Base-by-base conservation (phyloP, 164 flowering plant species). In the Annona squamosa region DNA sequence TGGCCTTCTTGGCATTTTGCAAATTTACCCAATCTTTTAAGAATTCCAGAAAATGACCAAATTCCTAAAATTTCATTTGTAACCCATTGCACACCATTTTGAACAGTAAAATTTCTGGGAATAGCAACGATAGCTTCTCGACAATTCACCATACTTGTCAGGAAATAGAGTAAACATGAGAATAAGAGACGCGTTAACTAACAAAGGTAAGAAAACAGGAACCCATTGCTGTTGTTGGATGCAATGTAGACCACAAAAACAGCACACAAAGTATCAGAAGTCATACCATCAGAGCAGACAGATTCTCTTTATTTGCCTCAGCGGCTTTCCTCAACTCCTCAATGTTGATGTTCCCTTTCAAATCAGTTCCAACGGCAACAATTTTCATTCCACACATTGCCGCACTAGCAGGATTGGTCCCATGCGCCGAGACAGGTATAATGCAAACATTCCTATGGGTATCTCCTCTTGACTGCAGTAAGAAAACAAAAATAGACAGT, bases 321-420 rank as follows among this genome's bases (percentile, higher is more conserved):
- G 99, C 99, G 75, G 99, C 99, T 82, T 89, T 93, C 73, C 84
- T 86, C 67, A 95, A 73, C 86, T 93, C 98, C 76, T 84, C 91
- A 71, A 93, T 90, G 85, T 91, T 91, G 76, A 95, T 95, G 82
- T 93, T 95, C 73, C 99, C 99, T 79, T 95, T 91, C n/a, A 97
- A 84, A 91, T 95, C 98, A 69, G 99, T 95, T 74, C 99, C 98
- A 80, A 93, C 87, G 64, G 97, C 19, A 73, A 95, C 92, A 78
- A 93, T 95, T 83, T 93, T 90, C 98, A 95, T 95, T 56, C 99
- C 99, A 81, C 99, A 95, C 99, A 95, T 95, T 41, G 99, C 98
- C 71, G 99, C 99, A 89, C 97, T 95, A 4, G 99, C 99, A 74
- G 99, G 99, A 83, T 95, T 95, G 70, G 98, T 95, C 48, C 99